Evolutionary conservation across 2,329 filamentous ascomycete species (phyloP), one percentile per base, ranked within the genome.

Genomic region (Alternaria solani): DNA sequence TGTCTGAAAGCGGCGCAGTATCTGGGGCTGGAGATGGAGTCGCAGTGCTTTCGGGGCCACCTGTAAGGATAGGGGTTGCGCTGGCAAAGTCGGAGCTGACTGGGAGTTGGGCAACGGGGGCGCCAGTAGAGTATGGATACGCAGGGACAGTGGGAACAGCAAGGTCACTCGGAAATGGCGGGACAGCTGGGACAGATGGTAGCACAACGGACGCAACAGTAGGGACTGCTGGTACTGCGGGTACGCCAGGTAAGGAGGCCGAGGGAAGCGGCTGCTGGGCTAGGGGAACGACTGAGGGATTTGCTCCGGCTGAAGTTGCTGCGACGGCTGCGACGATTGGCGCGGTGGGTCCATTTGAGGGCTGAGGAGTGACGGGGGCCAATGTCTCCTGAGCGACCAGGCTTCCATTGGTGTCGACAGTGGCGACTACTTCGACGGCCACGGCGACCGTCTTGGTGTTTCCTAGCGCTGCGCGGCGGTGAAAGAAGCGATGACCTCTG

Each of bases 151-250:
- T 65, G 0, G 69, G 69, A 12, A 69, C 56, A 20, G 47, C 64
- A 34, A 78, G 62, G 34, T 76, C 67, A 59, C 64, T 75, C 2
- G 78, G 77, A 53, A 78, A 79, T 12, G 73, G 61, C 34, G 75
- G 75, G 8, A 78, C 76, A 2, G 75, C 56, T 7, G 76, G 76
- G 8, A 76, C 75, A 12, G 60, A 49, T 9, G 70, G 53, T 25
- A 70, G 62, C 6, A 34, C 59, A 41, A 47, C 43, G 25, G 26
- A 30, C 9, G 54, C 42, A 23, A 72, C 63, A 20, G 68, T 30
- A 8, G 66, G 67, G 38, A 64, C 51, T 25, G 63, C 20, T 18
- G 54, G 54, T 23, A 44, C 36, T 32, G 54, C 34, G 30, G 59
- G 41, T 12, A 57, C 58, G 20, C 28, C 36, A 11, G 65, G 58